phyloP scores from a whole-genome alignment of 306 rosid genomes.

The Cucurbita pepo region DNA sequence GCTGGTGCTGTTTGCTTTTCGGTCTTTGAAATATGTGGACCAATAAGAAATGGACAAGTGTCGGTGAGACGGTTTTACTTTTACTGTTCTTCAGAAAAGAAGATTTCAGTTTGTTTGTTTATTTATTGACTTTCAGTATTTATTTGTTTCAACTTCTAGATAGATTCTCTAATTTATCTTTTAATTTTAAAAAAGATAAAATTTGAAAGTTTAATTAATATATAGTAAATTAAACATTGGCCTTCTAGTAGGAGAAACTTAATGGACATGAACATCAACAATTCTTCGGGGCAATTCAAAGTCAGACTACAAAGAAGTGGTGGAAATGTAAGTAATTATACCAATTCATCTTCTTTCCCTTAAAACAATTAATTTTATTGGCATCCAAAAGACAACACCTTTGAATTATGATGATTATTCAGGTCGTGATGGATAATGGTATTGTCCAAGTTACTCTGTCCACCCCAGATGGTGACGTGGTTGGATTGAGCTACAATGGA shows the following conservation, averaged over 20 bases:
- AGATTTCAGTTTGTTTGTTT: not conserved
- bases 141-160: too few species aligned
- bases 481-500: slow-evolving; percentile 34
- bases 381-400: not conserved
- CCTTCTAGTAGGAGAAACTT: not conserved
- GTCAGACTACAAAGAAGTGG: not conserved
- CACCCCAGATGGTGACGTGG: slow-evolving; percentile 37
- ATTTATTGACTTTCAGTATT: not conserved
- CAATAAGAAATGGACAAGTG: not conserved
- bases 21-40: not conserved
- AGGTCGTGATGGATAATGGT: slow-evolving; percentile 54
- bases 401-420: not conserved
- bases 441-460: slow-evolving; percentile 31
- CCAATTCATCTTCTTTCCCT: too few species aligned
- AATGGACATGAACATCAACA: not conserved
- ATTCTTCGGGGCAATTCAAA: not conserved
- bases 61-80: not conserved
- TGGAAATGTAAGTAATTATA: not conserved
- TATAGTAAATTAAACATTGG: too few species aligned
- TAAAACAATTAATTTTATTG: not conserved
- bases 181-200: too few species aligned
- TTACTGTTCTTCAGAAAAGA: not conserved
- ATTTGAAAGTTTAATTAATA: too few species aligned
- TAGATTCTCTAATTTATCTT: too few species aligned
- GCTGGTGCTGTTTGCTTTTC: not conserved